Evolutionary conservation across 352 stramenopile genomes (phyloP), one percentile per base, ranked within the genome.

Genomic region (Blastocystis sp.): DNA sequence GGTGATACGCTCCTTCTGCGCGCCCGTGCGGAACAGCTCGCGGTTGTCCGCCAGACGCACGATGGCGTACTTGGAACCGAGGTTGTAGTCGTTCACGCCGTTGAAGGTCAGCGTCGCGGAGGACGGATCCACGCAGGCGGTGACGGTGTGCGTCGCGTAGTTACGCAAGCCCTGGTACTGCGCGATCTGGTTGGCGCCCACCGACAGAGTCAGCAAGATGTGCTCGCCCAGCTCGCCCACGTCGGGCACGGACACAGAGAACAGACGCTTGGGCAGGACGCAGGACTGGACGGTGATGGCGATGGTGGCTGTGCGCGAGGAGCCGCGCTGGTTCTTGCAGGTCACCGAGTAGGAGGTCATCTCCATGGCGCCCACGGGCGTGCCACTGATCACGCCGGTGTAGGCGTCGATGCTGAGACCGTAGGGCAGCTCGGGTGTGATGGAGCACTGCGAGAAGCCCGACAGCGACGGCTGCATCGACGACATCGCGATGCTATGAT

Each of bases 371-470:
- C 35, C 62, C 41, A 89, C 61, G 9, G 79, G 79, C 31, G 62
- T 79, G n/a, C 79, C 79, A 1, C 41, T 63, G 59, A 89, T 89
- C 31, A 89, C 31, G 19, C 79, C 79, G 21, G 63, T 77, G 59
- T 37, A 62, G 24, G 26, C 55, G 31, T 89, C 79, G 35, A 89
- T 59, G 33, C 41, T 69, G 12, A 89, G n/a, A 9, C 79, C 79
- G 24, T 51, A 39, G 24, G 79, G 79, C 9, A 89, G 51, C 16
- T 31, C 35, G 41, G 79, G 79, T 19, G 24, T 67, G 0, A 45
- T 50, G 26, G 3, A 55, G 61, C 50, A 85, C 41, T 85, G 31
- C 10, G 19, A 41, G 79, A 89, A 89, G 35, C 39, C 19, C 24
- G 62, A 2, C 39, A n/a, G 13, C 2, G 60, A 69, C 12, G 79